Conservation (phyloP, 2,329 filamentous ascomycete species). For the Gyromitra esculenta region DNA sequence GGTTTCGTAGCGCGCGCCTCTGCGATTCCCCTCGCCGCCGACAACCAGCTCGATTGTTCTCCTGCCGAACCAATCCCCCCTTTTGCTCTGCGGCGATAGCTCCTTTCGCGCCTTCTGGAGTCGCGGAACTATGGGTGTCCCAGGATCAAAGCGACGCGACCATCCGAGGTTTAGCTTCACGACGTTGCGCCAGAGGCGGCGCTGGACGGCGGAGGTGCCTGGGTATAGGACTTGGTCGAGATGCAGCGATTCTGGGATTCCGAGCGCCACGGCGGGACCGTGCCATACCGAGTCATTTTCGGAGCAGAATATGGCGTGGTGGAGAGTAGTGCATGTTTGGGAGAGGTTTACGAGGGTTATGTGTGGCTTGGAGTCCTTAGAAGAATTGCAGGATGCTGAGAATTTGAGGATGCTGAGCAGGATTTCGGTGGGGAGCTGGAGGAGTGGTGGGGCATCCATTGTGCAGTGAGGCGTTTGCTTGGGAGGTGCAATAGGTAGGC, state of each 20-base stretch:
- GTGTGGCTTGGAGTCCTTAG: constrained; percentile 29
- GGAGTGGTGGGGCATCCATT: constrained; percentile 47
- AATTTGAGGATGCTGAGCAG: constrained; percentile 53
- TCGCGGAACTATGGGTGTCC: constrained; percentile 52
- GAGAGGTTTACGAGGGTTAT: constrained; percentile 55
- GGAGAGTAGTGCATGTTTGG: constrained; percentile 54
- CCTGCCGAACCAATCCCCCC: constrained; percentile 51
- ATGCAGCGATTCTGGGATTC: constrained; percentile 53
- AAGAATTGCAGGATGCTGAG: constrained; percentile 25
- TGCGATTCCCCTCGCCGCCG: constrained; percentile 47
- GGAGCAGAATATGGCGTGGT: constrained; percentile 57
- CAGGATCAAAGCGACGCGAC: constrained; percentile 54
- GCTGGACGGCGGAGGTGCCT: constrained; percentile 55
- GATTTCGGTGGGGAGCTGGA: constrained; percentile 54
- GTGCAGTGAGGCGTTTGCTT: constrained; percentile 15
- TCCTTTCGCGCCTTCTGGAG: constrained; percentile 52
- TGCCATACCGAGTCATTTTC: constrained; percentile 57
- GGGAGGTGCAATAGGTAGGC: neutral
- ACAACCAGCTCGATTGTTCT: constrained; percentile 51
- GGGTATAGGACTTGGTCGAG: constrained; percentile 57
- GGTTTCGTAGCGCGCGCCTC: constrained; percentile 35
- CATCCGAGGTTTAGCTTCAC: constrained; percentile 56
- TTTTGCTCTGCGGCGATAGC: constrained; percentile 53
- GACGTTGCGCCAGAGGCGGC: constrained; percentile 56
- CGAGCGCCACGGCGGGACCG: constrained; percentile 55